Evolutionary conservation across 352 stramenopile genomes (phyloP), one percentile per base, ranked within the genome.

Genomic region (Saprolegnia parasitica): DNA sequence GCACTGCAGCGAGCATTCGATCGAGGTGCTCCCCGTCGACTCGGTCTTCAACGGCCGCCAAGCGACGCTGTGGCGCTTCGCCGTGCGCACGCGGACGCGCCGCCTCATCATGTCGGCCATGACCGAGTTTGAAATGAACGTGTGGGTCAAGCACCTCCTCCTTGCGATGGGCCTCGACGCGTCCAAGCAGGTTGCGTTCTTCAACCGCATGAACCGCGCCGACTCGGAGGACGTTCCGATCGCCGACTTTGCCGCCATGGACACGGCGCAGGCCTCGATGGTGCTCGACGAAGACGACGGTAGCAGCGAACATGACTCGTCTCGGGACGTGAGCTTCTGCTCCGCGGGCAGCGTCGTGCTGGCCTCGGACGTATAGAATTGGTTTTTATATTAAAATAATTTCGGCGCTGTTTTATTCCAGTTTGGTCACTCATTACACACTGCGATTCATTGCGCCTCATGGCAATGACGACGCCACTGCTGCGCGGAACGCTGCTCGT

Each of bases 71-170:
- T 70, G 63, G 63, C 49, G 63, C 16, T 70, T 70, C 29, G 63
- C 63, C 5, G 16, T 70, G 32, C 35, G 23, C 18, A 70, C 49
- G 6, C 49, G 29, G 29, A 58, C 47, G 32, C 63, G 63, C 20
- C 63, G 63, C 18, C 45, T 70, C 24, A 50, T 70, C 26, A 24
- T 70, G 46, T 70, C 63, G 5, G 63, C 63, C 18, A 52, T 52
- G 21, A 70, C 63, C 23, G 63, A 70, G 40, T 70, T 42, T 26
- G 63, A 70, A 45, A 70, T 70, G 63, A 70, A 70, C 39, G 35
- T 23, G 20, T 70, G 63, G 63, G 15, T 70, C 15, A 29, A 52
- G 40, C 63, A 70, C 42, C 37, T 70, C 11, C 52, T 60, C 3
- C 11, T 60, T 15, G 52, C 52, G 24, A 60, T 60, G 52, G 52